Evolutionary conservation across 352 stramenopile species (phyloP), one percentile per base, ranked within the genome.

Genomic region (Phytopythium montanum): DNA sequence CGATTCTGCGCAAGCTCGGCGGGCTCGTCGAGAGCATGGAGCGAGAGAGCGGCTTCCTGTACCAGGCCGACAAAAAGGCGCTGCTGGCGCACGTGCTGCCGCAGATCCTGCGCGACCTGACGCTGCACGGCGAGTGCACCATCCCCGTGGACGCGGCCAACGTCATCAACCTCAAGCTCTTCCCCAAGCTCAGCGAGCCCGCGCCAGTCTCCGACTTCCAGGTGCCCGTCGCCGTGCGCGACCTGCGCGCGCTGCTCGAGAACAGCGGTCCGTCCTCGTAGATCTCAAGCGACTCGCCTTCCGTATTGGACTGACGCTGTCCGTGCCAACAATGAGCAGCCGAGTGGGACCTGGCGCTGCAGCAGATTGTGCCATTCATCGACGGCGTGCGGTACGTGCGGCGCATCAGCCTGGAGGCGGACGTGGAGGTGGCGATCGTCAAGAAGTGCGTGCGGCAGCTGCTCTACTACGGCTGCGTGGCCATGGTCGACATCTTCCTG

Each of bases 321-420:
- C 10, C 3, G 18, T 70, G 18, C 28, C 13, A 59, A 33, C 23
- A 33, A 59, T 25, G 49, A 0, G 10, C 44, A 93, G 77, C 82
- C 33, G 87, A 95, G 71, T 95, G 87, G 87, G 88, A 95, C 31
- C 66, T 96, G 41, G 86, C 87, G 23, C 60, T 96, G 39, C 83
- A 90, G 62, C 87, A 97, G 59, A 94, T 97, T 58, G 81, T 97
- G 49, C 88, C 89, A 18, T 94, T 94, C 66, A 93, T 97, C 51
- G 88, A 97, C 64, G 89, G 89, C 42, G 83, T 97, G 60, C 88
- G 90, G 51, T 96, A 95, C 72, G 73, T 95, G 42, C 96, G 95
- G 65, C 85, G 88, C 49, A 96, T 97, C 56, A 90, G 81, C 57
- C 54, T 97, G 39, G 87, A 95, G 42, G 85, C 89, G 39, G 85